Evolutionary conservation across 768 basidiomycete genomes (phyloP), one percentile per base, ranked within the genome.

Genomic region (Termitomyces titanicus): DNA sequence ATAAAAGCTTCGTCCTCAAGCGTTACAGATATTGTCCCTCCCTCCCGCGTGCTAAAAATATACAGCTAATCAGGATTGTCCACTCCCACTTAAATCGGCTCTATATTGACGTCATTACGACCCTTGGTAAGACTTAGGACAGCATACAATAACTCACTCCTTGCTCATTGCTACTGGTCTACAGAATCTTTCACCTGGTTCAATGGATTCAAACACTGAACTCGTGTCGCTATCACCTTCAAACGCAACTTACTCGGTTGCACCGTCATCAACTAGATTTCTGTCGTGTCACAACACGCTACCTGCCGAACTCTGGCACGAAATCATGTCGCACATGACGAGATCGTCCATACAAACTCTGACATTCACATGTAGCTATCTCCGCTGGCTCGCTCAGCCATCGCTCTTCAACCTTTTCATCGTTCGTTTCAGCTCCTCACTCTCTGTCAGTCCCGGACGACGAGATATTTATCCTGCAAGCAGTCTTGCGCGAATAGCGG

Each of bases 281-380:
- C 25, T n/a, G 3, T 7, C 29, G 17, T 4, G 31, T 38, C 51
- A 33, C 17, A 46, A 45, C 22, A 37, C 18, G 10, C 39, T 63
- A 9, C 61, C 63, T 15, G 13, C 53, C n/a, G 63, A 64, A 47
- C 42, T 64, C 31, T 64, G 63, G 58, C 56, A 62, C 17, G 58
- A 64, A 44, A 48, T 60, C 7, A 55, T 62, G 18, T 56, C 58
- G n/a, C 45, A 58, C 24, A 46, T 51, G 17, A 24, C 56, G 22
- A 25, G 43, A 12, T 18, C 47, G 9, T 53, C 61, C 9, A 60
- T 60, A 17, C 40, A 55, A 18, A 49, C 53, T 33, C 25, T 62
- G 17, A 44, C 56, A 12, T 46, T 18, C 2, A 62, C 58, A 20
- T 64, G 61, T 43, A 56, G 47, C n/a, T 20, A 56, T 31, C 44